These are phyloP conservation scores for Aspergillus tubingensis DNA, from an alignment of 2,329 filamentous ascomycete genomes.

Conservation along the genomic window DNA sequence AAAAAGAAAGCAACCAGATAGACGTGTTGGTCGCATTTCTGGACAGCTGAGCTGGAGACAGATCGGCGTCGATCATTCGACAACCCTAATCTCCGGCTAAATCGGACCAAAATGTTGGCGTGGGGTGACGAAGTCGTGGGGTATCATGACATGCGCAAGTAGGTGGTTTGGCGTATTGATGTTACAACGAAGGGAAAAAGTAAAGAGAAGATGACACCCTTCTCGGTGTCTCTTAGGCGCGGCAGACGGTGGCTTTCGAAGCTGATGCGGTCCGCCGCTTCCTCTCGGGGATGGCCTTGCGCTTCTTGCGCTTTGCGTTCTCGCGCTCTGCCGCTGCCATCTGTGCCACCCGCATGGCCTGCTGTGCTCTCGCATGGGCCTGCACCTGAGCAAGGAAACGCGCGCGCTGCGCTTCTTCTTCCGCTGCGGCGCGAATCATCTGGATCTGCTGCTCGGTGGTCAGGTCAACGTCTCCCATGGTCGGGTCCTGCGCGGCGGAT, in stretches of 20 bases:
- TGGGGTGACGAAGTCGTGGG: constrained; percentile 12
- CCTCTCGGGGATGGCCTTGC: constrained; percentile 27
- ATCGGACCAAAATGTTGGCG: constrained; percentile 1
- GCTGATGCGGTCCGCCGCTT: constrained; percentile 29
- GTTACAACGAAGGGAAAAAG: neutral
- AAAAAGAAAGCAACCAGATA: constrained; percentile 8
- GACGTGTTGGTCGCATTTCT: constrained; percentile 4
- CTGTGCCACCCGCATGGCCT: constrained; percentile 40
- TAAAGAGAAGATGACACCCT: neutral
- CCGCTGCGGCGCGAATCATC: constrained; percentile 37
- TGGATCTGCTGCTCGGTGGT: constrained; percentile 45
- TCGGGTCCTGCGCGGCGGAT: constrained; percentile 25
- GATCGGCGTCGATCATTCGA: constrained; percentile 14
- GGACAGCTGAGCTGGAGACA: neutral
- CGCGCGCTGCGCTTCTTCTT: constrained; percentile 40
- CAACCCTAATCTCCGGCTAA: constrained; percentile 7
- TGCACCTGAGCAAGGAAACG: constrained; percentile 45
- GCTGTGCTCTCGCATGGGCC: constrained; percentile 44
- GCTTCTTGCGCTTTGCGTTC: constrained; percentile 33
- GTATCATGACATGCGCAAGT: constrained; percentile 7
- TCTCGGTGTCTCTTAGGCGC: constrained; percentile 10
- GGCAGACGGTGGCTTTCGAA: constrained; percentile 18
- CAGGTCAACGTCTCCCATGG: constrained; percentile 28
- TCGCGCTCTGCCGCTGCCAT: constrained; percentile 28
- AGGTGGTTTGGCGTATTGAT: neutral